These are phyloP conservation scores for Sodiomyces alkalinus DNA, from an alignment of 2,329 filamentous ascomycete species.

Conservation along the genomic window DNA sequence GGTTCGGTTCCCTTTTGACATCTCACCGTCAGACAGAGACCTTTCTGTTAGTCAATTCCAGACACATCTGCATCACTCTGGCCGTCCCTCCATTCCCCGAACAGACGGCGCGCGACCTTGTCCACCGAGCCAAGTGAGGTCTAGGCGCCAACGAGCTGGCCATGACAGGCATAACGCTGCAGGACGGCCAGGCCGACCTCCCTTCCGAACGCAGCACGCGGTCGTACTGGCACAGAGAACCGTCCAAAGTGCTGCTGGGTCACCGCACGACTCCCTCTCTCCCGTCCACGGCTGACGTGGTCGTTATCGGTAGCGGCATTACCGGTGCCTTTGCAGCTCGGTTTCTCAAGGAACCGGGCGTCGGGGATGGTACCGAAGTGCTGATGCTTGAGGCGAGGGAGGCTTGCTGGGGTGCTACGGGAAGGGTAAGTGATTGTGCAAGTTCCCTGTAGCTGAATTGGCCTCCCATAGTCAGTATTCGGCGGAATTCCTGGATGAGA, in stretches of 20 bases:
- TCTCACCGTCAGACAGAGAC: no score
- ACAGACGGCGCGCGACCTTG: no score
- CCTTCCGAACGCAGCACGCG: slow-evolving; percentile 44
- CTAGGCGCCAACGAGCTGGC: neutral
- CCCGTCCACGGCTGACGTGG: slow-evolving; percentile 47
- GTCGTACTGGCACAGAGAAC: slow-evolving; percentile 63
- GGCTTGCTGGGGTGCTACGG: slow-evolving; percentile 71
- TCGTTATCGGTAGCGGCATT: slow-evolving; percentile 63
- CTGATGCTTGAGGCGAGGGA: slow-evolving; percentile 66
- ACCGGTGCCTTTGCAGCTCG: slow-evolving; percentile 58
- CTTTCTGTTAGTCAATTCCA: no score
- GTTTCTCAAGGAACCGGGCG: slow-evolving; percentile 34
- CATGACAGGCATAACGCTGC: slow-evolving; percentile 18
- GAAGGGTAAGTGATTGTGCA: slow-evolving; percentile 57
- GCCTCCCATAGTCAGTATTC: no score
- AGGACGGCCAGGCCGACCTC: slow-evolving; percentile 31
- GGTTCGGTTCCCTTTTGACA: no score
- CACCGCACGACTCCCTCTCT: slow-evolving; percentile 51
- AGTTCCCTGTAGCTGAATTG: no score
- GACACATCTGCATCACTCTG: no score
- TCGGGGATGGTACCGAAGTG: slow-evolving; percentile 34
- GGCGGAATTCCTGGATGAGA: no score
- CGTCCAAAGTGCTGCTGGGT: slow-evolving; percentile 47
- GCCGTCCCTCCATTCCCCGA: no score
- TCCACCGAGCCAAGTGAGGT: neutral